Evolutionary conservation across 106 monocot species (phyloP).

Genomic region (Phalaenopsis aphrodite): DNA sequence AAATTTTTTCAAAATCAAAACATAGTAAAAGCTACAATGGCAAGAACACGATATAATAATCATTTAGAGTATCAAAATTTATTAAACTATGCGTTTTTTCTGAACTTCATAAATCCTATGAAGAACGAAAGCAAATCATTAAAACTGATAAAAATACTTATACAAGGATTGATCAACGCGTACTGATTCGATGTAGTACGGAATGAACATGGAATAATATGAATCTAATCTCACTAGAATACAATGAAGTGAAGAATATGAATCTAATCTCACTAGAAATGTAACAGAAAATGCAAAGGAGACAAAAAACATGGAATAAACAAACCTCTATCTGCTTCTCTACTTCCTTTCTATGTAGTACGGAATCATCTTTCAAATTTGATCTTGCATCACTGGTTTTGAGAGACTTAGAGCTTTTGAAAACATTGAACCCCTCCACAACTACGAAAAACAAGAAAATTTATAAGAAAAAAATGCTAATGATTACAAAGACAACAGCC

Average conservation of each 20-base stretch:
- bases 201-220: no score
- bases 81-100: background rate
- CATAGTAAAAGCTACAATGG: no score
- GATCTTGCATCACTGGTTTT: background rate
- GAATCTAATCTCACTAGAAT: no score
- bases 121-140: background rate
- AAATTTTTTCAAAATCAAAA: no score
- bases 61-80: background rate
- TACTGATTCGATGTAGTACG: constrained; percentile 96
- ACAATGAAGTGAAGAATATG: background rate
- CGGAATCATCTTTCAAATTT: constrained; percentile 8
- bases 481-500: constrained; percentile 1
- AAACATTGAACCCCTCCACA: constrained; percentile 68
- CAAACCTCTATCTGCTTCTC: constrained; percentile 72
- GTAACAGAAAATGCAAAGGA: background rate
- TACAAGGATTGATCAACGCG: background rate
- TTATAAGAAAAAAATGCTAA: background rate
- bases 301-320: background rate
- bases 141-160: background rate
- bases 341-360: constrained; percentile 34
- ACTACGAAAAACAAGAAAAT: constrained; percentile 18
- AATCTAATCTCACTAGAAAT: background rate
- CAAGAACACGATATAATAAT: background rate
- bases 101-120: no score
- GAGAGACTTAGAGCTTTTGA: constrained; percentile 29